Evolutionary conservation across 176 grass and related monocot species (phyloP).

Genomic region (Cocos nucifera): DNA sequence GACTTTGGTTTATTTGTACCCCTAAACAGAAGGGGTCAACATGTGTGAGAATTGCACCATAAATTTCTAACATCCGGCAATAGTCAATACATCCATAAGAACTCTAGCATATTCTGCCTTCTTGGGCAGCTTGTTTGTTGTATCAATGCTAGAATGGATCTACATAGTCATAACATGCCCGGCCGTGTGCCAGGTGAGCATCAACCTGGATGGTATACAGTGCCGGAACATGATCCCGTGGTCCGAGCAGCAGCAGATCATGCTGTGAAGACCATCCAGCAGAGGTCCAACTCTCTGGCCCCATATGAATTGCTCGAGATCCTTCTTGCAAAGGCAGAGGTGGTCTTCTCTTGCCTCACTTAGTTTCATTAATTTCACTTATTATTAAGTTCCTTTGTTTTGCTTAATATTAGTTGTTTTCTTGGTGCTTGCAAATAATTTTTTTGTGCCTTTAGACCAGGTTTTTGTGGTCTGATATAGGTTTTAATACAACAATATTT

Average conservation of each 20-base stretch:
- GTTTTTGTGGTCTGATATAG: too few relatives aligned
- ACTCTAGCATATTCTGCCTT: too few relatives aligned
- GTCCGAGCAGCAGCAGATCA: slow-evolving; percentile 75
- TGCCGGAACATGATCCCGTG: slow-evolving; percentile 60
- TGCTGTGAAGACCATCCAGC: slow-evolving; percentile 73
- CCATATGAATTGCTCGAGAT: slow-evolving; percentile 82
- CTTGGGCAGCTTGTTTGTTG: too few relatives aligned
- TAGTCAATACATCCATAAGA: too few relatives aligned
- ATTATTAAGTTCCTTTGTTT: neutral
- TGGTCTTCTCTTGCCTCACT: slow-evolving; percentile 10
- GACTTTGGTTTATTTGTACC: too few relatives aligned
- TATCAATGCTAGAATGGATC: neutral
- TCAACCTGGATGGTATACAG: slow-evolving; percentile 53
- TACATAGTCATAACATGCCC: neutral
- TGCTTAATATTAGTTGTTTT: too few relatives aligned
- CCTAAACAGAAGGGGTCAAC: too few relatives aligned
- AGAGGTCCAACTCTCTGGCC: slow-evolving; percentile 61
- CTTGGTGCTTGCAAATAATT: too few relatives aligned
- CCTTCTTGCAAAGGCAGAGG: slow-evolving; percentile 54
- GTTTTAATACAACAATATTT: neutral
- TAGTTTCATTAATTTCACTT: neutral
- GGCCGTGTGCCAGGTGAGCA: slow-evolving; percentile 37
- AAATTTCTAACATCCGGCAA: too few relatives aligned
- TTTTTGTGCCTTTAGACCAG: too few relatives aligned
- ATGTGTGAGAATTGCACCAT: too few relatives aligned